Conservation (phyloP, 495 filamentous ascomycete genomes). For the Patellaria atrata region DNA sequence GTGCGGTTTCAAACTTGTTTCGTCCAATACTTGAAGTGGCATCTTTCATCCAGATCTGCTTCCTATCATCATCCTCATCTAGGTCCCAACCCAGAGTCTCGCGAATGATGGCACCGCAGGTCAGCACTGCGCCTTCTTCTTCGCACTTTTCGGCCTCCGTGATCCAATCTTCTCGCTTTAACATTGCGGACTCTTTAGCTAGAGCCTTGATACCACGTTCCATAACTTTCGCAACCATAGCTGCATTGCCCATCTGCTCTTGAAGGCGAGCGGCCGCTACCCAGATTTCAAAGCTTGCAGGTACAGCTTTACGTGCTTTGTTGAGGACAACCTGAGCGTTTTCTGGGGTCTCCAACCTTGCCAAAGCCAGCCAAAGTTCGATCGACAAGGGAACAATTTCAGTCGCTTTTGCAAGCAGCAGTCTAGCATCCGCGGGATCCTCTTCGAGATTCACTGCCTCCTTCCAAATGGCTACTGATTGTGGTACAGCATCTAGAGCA, state of each 20-base stretch:
- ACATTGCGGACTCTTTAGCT: constrained; percentile 83
- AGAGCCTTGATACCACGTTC: constrained; percentile 84
- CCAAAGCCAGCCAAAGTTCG: constrained; percentile 88
- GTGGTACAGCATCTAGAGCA: constrained; percentile 76
- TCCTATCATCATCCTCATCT: constrained; percentile 93
- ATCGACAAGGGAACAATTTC: constrained; percentile 87
- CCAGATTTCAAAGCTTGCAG: constrained; percentile 89
- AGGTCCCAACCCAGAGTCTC: constrained; percentile 89
- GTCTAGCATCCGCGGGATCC: constrained; percentile 65
- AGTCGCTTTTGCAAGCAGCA: constrained; percentile 82
- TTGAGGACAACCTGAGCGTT: constrained; percentile 92
- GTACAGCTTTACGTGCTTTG: constrained; percentile 82
- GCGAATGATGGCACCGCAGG: constrained; percentile 73
- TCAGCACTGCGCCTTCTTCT: constrained; percentile 74
- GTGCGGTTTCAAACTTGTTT: constrained; percentile 73
- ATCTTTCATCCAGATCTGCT: constrained; percentile 90
- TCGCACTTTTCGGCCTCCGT: constrained; percentile 89
- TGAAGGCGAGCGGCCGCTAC: constrained; percentile 84
- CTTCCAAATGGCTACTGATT: constrained; percentile 92
- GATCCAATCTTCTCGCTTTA: constrained; percentile 95
- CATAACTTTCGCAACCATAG: constrained; percentile 71
- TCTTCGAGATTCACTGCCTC: constrained; percentile 94
- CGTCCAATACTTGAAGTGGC: constrained; percentile 62
- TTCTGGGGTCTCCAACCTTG: constrained; percentile 72
- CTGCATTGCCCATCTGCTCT: constrained; percentile 66